These are phyloP conservation scores for Guadua angustifolia DNA, from an alignment of 176 grass and related monocot species.

Conservation along the genomic window DNA sequence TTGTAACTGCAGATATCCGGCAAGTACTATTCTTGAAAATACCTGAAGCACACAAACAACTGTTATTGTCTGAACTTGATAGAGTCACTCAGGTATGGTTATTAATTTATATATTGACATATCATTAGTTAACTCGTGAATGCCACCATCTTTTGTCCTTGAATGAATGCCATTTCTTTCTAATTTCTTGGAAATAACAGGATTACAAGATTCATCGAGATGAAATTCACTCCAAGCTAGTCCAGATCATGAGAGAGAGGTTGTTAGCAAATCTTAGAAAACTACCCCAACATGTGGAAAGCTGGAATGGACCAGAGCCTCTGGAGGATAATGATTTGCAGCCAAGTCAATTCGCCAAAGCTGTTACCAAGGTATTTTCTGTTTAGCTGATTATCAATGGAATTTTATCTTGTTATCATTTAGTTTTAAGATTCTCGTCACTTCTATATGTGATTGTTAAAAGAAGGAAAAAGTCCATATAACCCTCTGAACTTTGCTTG, in stretches of 20 bases:
- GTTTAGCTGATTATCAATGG: slow-evolving; percentile 25
- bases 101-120: slow-evolving; percentile 25
- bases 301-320: slow-evolving; percentile 63
- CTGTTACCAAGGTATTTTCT: slow-evolving; percentile 80
- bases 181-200: slow-evolving; percentile 57
- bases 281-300: slow-evolving; percentile 80
- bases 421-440: slow-evolving; percentile 14
- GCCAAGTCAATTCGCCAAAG: slow-evolving; percentile 88
- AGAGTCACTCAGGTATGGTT: slow-evolving; percentile 87
- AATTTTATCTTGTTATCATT: slow-evolving; percentile 22
- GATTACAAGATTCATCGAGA: slow-evolving; percentile 96
- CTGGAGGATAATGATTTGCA: slow-evolving; percentile 76
- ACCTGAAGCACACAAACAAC: slow-evolving; percentile 81
- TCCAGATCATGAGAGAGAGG: slow-evolving; percentile 99
- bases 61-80: slow-evolving; percentile 84
- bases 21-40: slow-evolving; percentile 86
- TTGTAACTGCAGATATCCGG: slow-evolving; percentile 79
- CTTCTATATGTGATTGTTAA: neutral
- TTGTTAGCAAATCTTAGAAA: slow-evolving; percentile 96
- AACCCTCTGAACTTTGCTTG: too few relatives aligned
- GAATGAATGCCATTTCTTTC: slow-evolving; percentile 44
- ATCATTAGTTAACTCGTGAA: neutral
- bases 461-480: too few relatives aligned
- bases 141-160: slow-evolving; percentile 10
- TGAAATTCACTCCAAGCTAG: slow-evolving; percentile 95